Evolutionary conservation across 768 basidiomycete genomes (phyloP).

Genomic region (Tricholoma flavovirens): DNA sequence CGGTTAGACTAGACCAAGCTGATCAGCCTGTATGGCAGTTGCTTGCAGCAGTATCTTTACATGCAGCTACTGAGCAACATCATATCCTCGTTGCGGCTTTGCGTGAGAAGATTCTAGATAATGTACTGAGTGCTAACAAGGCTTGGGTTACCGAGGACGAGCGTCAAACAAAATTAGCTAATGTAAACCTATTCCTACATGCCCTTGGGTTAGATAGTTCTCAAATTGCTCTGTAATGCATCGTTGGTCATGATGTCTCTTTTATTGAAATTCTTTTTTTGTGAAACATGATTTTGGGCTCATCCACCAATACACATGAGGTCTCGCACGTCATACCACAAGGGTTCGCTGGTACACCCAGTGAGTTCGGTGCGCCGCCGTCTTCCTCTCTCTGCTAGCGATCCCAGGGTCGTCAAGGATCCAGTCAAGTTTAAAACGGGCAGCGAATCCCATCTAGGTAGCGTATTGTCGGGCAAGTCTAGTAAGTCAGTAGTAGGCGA

Average conservation of each 20-base stretch:
- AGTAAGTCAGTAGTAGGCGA: slow-evolving; percentile 33
- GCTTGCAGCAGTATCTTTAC: slow-evolving; percentile 82
- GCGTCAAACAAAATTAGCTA: slow-evolving; percentile 72
- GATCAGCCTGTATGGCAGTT: slow-evolving; percentile 96
- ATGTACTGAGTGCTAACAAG: slow-evolving; percentile 74
- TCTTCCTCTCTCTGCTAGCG: slow-evolving; percentile 27
- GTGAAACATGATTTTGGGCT: neutral
- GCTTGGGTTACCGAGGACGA: slow-evolving; percentile 72
- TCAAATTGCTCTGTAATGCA: slow-evolving; percentile 55
- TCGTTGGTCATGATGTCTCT: slow-evolving; percentile 10
- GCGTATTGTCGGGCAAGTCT: slow-evolving; percentile 47
- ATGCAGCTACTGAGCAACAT: slow-evolving; percentile 83
- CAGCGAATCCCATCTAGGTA: slow-evolving; percentile 50
- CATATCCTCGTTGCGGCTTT: slow-evolving; percentile 78
- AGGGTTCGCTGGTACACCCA: slow-evolving; percentile 20
- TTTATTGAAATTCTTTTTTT: neutral
- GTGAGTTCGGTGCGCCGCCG: slow-evolving; percentile 29
- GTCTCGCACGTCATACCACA: slow-evolving; percentile 20
- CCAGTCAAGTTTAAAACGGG: slow-evolving; percentile 72
- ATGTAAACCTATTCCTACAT: slow-evolving; percentile 89
- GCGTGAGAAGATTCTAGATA: slow-evolving; percentile 91
- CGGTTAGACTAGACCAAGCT: slow-evolving; percentile 48
- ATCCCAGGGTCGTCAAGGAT: slow-evolving; percentile 30
- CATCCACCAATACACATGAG: slow-evolving; percentile 17
- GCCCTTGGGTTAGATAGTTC: slow-evolving; percentile 66